Base-by-base conservation (phyloP, 257 asterid species). In the Scutellaria galericulata region DNA sequence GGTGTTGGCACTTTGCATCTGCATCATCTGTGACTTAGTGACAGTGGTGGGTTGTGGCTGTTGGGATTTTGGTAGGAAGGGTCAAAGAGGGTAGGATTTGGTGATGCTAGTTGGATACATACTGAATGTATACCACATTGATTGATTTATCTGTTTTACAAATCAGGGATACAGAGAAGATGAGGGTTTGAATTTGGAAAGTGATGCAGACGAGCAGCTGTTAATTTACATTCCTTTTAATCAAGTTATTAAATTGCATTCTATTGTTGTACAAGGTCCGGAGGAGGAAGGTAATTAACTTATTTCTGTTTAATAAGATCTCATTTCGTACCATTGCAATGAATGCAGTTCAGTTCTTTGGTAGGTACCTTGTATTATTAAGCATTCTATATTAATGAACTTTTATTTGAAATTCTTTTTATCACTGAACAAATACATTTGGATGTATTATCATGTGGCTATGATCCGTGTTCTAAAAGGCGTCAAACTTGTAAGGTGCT, bases 141-240 rank as follows among this genome's bases (percentile, higher is more conserved):
- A 14, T 59, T 66, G 73, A 42, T 66, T 56, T 13, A 10, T 72
- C 60, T 55, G 54, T n/a, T 75, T 51, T 35, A 47, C 74, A 45
- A 71, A 68, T 62, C 84, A 92, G 99, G 99, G 92, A n/a, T 95
- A 92, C 82, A 85, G 99, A 85, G 99, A 94, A 66, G 99, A 92
- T 14, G 98, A 91, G 45, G 92, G 92, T 63, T 78, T 95, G 90
- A 74, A 83, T 74, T 83, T 95, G 80, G 97, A 86, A 80, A 95
- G 99, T 76, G 98, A 95, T 77, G 99, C 98, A 10, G 99, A 95
- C 53, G 99, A 92, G 80, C 99, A 95, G 75, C 86, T 95, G 50
- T 78, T 95, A 81, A 88, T 95, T 15, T 90, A 88, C 78, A 79
- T 95, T 73, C 99, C 99, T 57, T 95, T 95, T 69, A 86, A 61